phyloP scores from a whole-genome alignment of 257 asterid genomes.

The Solanum okadae region DNA sequence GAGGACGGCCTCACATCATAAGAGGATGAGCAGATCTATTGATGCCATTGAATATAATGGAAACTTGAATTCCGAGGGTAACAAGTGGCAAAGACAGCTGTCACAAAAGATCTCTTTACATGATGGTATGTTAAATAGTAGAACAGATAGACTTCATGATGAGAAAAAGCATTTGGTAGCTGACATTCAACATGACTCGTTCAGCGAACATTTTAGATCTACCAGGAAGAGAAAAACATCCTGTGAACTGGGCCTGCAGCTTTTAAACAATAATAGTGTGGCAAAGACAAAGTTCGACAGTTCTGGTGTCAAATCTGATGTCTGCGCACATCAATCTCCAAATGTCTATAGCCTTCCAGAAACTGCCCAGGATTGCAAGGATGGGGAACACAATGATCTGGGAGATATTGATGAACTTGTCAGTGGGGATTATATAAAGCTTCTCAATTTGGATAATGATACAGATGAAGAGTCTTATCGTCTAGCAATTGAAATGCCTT shows the following conservation, averaged over 20 bases:
- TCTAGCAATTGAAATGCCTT: conserved; percentile 58
- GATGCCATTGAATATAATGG: conserved; percentile 39
- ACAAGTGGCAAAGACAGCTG: conserved; percentile 26
- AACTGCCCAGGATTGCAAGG: conserved; percentile 15
- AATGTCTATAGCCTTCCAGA: conserved; percentile 5
- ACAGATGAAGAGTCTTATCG: conserved; percentile 52
- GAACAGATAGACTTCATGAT: conserved; percentile 16
- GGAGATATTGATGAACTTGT: conserved; percentile 25
- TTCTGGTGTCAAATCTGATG: conserved; percentile 16
- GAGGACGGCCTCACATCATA: conserved; percentile 20
- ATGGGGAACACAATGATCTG: conserved; percentile 10
- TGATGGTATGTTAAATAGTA: conserved; percentile 22
- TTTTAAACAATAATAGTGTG: conserved; percentile 13
- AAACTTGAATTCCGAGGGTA: conserved; percentile 26
- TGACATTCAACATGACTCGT: conserved; percentile 14
- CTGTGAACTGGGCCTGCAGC: conserved; percentile 14
- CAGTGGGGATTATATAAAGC: conserved; percentile 40
- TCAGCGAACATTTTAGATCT: conserved; percentile 25
- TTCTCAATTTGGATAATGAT: conserved; percentile 63
- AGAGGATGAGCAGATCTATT: conserved; percentile 27
- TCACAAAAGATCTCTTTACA: conserved; percentile 29
- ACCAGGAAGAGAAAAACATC: conserved; percentile 53
- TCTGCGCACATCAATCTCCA: conserved; percentile 18
- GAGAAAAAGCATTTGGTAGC: conserved; percentile 8
- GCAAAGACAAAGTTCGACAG: conserved; percentile 6